Evolutionary conservation across 2,329 filamentous ascomycete genomes (phyloP), one percentile per base, ranked within the genome.

Genomic region (Talaromyces albobiverticillius): DNA sequence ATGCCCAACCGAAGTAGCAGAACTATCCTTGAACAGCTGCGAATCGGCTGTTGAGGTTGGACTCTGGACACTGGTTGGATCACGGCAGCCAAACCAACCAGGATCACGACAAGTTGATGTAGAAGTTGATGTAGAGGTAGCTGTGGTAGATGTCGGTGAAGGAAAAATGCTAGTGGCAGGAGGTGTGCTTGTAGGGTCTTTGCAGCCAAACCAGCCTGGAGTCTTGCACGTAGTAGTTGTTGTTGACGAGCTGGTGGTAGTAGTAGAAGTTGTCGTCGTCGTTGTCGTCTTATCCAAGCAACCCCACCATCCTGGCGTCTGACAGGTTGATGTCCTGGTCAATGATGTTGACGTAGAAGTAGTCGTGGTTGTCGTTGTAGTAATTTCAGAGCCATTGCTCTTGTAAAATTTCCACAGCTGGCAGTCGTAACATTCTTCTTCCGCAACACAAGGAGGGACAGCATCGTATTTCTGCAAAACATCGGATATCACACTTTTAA

Each of bases 401-500:
- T 92, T 87, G 66, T 90, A 95, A 78, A 91, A 95, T 65, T 96
- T 95, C 94, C 94, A 97, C 53, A 87, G 85, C 55, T 84, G 89
- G 65, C 93, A 97, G 69, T 99, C 94, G 38, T 88, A 84, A 68
- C 94, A 97, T 59, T 85, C 79, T 50, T 90, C 86, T 20, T 93
- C 92, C 26, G 81, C 79, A 51, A 81, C 82, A 71, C 94, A 97
- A 60, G 82, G 76, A 0, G 94, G 88, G 0, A 95, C 89, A 3
- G 79, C 76, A 58, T 95, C 88, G 65, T 97, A 97, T 62, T 85
- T 86, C 64, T 87, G 80, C 57, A 97, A 81, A 3, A 99, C 89
- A 67, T 96, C 89, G 55, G 85, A 82, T 64, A 99, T 96, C 43
- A 96, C 92, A 26, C 83, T 84, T 56, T 86, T 83, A 62, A 99